These are phyloP conservation scores for Zoysia japonica DNA, from an alignment of 176 grass and related monocot species.

Conservation along the genomic window DNA sequence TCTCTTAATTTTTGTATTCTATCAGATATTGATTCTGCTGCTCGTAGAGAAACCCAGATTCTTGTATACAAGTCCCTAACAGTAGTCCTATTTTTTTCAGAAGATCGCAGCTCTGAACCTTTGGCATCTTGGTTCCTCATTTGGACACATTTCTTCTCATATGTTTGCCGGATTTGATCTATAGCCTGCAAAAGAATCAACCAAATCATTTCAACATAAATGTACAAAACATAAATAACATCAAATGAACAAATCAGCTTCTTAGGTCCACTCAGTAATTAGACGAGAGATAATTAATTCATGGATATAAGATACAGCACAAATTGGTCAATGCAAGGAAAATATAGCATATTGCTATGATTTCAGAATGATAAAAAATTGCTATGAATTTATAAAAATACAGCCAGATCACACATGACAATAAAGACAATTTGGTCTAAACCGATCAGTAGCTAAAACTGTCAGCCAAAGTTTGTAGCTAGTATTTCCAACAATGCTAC, in stretches of 20 bases:
- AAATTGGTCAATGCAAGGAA: neutral
- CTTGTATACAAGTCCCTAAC: conserved; percentile 86
- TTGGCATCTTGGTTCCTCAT: conserved; percentile 81
- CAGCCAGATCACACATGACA: neutral
- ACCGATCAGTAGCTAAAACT: neutral
- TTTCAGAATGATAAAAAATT: neutral
- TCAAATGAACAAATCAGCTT: neutral
- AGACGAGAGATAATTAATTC: neutral
- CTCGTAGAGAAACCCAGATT: conserved; percentile 90
- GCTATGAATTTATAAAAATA: neutral
- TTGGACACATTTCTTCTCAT: conserved; percentile 88
- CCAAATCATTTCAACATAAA: conserved; percentile 17
- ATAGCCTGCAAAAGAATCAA: conserved; percentile 54
- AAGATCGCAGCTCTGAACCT: conserved; percentile 55
- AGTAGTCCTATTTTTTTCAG: conserved; percentile 74
- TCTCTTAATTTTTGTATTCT: conserved; percentile 85
- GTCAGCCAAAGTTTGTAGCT: neutral
- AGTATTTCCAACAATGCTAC: neutral
- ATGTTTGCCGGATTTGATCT: conserved; percentile 75
- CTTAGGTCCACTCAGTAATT: neutral
- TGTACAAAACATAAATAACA: neutral
- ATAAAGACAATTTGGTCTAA: neutral
- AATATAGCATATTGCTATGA: neutral
- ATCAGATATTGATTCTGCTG: conserved; percentile 81
- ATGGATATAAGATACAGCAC: neutral